Base-by-base conservation (phyloP, 768 basidiomycete genomes). In the Lactifluus subvellereus region DNA sequence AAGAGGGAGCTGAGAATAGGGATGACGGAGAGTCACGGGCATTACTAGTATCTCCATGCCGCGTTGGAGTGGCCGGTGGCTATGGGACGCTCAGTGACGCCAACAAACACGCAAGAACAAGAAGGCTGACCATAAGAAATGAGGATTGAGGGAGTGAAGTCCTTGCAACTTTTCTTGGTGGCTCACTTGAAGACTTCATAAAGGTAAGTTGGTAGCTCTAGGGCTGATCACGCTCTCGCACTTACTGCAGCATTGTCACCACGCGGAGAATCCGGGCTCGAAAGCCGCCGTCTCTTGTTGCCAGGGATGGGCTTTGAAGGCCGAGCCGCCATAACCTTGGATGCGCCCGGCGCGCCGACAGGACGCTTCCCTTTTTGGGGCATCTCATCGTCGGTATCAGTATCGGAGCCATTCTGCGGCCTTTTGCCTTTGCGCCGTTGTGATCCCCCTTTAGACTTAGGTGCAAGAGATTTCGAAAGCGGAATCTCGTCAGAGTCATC, bases 1-100 rank as follows among this genome's bases (percentile, higher is more conserved):
- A 67, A 42, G 66, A 52, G 1, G 66, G 66, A 2, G 61, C 67
- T n/a, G 69, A 70, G 57, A 70, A 70, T 48, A 70, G 60, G 14
- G 69, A 69, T 52, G 66, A 55, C 27, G 67, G 66, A 16, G 69
- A 69, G 32, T 38, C 48, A 3, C 10, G 40, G 20, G 32, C 49
- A 13, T 50, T 51, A 35, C 14, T 38, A 20, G 45, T 50, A 37
- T 13, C 47, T 59, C 37, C 9, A 18, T 37, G 63, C 8, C 42
- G 63, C 8, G 40, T 38, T 13, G 61, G 64, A 43, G 62, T 66
- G 22, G 43, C 56, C 48, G 57, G 61, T 53, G 57, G 61, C 65
- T 66, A 48, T 16, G 48, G 35, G 33, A 35, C 4, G 32, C 30
- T 63, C 42, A 54, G 49, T 49, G 20, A 54, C 16, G 18, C 30